Base-by-base conservation (phyloP, 768 basidiomycete species). In the Hemileccinum impolitum region DNA sequence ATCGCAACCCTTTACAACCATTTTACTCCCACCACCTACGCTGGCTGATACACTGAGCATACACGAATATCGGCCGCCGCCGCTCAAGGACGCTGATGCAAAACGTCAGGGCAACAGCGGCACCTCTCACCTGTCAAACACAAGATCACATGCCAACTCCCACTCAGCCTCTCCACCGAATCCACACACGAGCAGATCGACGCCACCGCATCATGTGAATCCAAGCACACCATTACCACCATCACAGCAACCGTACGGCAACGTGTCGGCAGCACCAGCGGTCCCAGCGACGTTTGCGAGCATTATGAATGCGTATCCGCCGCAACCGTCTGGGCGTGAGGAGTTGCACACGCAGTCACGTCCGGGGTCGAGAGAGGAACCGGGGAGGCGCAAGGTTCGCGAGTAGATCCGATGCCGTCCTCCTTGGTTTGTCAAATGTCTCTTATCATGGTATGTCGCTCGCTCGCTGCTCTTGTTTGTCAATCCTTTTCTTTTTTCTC, bases 251-350 rank as follows among this genome's bases (percentile, higher is more conserved):
- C 51, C 53, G 12, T 61, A 68, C 42, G 42, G 15, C 19, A 61
- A 48, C 32, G 26, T 48, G 28, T 44, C 56, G 2, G 49, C 57
- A 42, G 48, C 64, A 23, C 65, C 63, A 18, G 55, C 71, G 0
- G 69, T 77, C 9, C 75, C 80, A 2, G 70, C 81, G 23, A 77
- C 82, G 45, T 79, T 85, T 61, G 85, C 82, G 30, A 81, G 77
- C 51, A 84, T 87, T 54, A 81, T 87, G 82, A 79, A 82, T 56
- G 82, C 83, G n/a, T 85, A 84, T 62, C 75, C 81, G 9, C 62
- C 70, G 1, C 63, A 65, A 26, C 53, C 57, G 15, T 53, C 61
- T 17, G 49, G 32, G 11, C 61, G 56, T 15, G 66, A 56, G 9
- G 58, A 62, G 14, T 52, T 64, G 7, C 58, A 60, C 9, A 54